Base-by-base conservation (phyloP, 345 rosid species). In the Jatropha curcas region DNA sequence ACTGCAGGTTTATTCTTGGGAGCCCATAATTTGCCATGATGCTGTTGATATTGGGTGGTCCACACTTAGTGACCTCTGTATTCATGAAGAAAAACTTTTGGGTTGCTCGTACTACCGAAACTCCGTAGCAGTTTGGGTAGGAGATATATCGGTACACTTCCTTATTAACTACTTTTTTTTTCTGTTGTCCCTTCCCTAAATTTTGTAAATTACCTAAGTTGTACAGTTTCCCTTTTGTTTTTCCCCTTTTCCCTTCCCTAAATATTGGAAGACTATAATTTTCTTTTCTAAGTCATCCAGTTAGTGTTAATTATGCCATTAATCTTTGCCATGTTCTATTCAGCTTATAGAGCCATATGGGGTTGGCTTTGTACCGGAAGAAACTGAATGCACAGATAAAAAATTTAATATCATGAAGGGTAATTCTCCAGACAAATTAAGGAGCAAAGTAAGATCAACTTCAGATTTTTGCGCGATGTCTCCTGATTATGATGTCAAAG, bases 1-100 rank as follows among this genome's bases (percentile, higher is more conserved):
- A 68, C 67, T 84, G 82, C 74, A 96, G 99, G 97, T 93, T 79
- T 93, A 87, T 84, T 93, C 99, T 56, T 96, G 98, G 99, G 99
- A 96, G 82, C 99, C 99, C 71, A 87, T 93, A 73, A 76, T 91
- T 78, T 84, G 93, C 73, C 93, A 89, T 83, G 99, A 93, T 81
- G 57, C 91, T 65, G 83, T 90, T 81, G 93, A 88, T 78, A 89
- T 93, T 82, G 95, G 98, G 70, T 96, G 99, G 97, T 93, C 95
- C 65, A 83, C 89, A 12, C 96, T 96, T 67, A 89, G 92, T 77
- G 97, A 96, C 82, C 82, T 91, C 67, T 91, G 95, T 84, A 89
- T 91, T 81, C 88, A 87, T 35, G 93, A 91, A 60, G 93, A 88
- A 71, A 93, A 93, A 78, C 87, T 96, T 81, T 67, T 96, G 82